Base-by-base conservation (phyloP, 192 early-diverging fungal species). In the Coemansia sp. region DNA sequence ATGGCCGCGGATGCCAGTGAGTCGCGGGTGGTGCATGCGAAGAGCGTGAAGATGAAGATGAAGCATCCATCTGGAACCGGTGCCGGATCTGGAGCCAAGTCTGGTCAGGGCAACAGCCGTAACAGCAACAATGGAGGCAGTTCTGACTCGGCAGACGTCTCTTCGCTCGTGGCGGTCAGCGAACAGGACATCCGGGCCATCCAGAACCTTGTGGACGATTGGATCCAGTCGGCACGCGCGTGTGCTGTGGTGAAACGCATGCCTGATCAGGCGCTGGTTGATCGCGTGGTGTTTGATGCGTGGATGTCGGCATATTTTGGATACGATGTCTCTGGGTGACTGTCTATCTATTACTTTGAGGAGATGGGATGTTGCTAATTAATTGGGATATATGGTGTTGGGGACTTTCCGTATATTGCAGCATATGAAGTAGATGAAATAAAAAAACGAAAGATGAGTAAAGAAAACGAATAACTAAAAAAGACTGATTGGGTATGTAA, bases 131-230 rank as follows among this genome's bases (percentile, higher is more conserved):
- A 6, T 15, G 47, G 47, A 12, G 19, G n/a, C 16, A 4, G 32
- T 4, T 32, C 32, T 32, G 32, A 2, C 32, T 32, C 32, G 3
- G 8, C 21, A 32, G 40, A 55, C n/a, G 37, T 54, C 4, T 40
- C 54, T 1, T 51, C 55, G 15, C 6, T 52, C n/a, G 40, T 63
- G 12, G 52, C 40, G 4, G 55, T 73, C n/a, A 77, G 71, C 48
- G 80, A 82, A 40, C 52, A 65, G 0, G 71, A 76, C 62, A 71
- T 68, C 7, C 69, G 56, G 47, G 74, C 75, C 10, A 57, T 82
- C 5, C 68, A 71, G 12, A 77, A 77, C 43, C 61, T 82, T 22
- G 47, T 77, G 6, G 80, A 82, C 15, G 80, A 82, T 15, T 82
- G 74, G 80, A 49, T 82, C 21, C 36, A 49, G 47, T 68, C 71